Percentiles rank a stretch among this genome's conserved stretches.
phyloP scores from a whole-genome alignment of 1,284 basidiomycete genomes.

The Fomitopsis schrenkii region DNA sequence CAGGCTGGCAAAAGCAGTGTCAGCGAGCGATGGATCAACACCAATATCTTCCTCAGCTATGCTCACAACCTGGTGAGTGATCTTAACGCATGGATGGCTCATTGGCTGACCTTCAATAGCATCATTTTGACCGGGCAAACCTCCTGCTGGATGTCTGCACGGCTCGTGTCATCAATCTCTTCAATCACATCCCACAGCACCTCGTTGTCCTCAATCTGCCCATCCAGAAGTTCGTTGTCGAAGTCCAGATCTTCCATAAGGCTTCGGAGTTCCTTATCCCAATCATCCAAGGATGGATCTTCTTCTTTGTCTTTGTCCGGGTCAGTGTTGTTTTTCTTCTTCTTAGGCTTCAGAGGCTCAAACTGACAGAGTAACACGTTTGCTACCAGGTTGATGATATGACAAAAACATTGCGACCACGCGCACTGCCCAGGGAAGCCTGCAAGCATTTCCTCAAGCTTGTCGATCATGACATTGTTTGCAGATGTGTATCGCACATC shows the following conservation, averaged over 20 bases:
- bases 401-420: not conserved
- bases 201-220: not conserved
- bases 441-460: not conserved
- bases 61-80: too few species aligned
- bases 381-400: not conserved
- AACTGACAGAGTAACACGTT: not conserved
- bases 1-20: slow-evolving; percentile 13
- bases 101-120: not conserved
- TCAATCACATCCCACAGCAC: not conserved
- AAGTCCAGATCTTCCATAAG: not conserved
- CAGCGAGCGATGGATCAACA: slow-evolving; percentile 26
- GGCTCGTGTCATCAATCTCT: not conserved
- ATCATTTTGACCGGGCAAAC: not conserved
- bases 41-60: slow-evolving; percentile 24
- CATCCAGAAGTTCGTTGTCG: not conserved
- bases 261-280: not conserved
- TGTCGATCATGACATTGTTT: not conserved
- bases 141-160: not conserved
- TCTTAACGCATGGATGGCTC: too few species aligned
- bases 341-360: not conserved
- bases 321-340: too few species aligned
- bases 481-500: not conserved
- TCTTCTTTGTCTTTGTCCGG: not conserved
- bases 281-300: not conserved
- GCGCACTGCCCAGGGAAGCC: not conserved